These are phyloP conservation scores for Colletotrichum sublineola DNA, from an alignment of 2,329 filamentous ascomycete species.

Conservation along the genomic window DNA sequence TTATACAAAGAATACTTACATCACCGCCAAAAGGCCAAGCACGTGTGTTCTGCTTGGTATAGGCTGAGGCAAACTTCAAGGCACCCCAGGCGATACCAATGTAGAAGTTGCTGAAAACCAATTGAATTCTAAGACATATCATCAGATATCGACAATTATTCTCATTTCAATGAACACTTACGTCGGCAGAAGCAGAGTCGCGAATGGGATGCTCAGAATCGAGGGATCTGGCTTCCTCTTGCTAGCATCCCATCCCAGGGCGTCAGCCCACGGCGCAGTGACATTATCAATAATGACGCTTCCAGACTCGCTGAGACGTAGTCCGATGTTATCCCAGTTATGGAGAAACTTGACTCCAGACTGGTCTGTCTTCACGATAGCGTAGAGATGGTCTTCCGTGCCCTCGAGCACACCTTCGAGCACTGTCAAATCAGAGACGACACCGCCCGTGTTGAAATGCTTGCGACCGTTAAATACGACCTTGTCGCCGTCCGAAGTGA, in stretches of 20 bases:
- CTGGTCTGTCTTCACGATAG: slow-evolving; percentile 70
- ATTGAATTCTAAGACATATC: slow-evolving; percentile 62
- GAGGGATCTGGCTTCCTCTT: slow-evolving; percentile 64
- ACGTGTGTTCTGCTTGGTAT: slow-evolving; percentile 69
- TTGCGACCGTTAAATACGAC: slow-evolving; percentile 74
- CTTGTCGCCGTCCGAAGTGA: slow-evolving; percentile 65
- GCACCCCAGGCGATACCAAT: slow-evolving; percentile 73
- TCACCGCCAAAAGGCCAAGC: slow-evolving; percentile 76
- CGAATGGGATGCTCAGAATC: slow-evolving; percentile 66
- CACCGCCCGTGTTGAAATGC: slow-evolving; percentile 76
- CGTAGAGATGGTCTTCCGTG: slow-evolving; percentile 73
- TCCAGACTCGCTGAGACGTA: slow-evolving; percentile 74
- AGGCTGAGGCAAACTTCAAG: slow-evolving; percentile 66
- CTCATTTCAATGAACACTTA: slow-evolving; percentile 45
- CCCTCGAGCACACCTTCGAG: slow-evolving; percentile 73
- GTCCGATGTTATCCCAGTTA: slow-evolving; percentile 76
- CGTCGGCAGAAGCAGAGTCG: slow-evolving; percentile 71
- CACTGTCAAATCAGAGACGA: slow-evolving; percentile 75
- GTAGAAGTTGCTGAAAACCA: slow-evolving; percentile 77
- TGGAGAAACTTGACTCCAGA: slow-evolving; percentile 69
- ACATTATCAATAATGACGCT: slow-evolving; percentile 72
- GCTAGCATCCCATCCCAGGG: slow-evolving; percentile 69
- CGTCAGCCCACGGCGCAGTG: slow-evolving; percentile 69
- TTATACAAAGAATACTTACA: slow-evolving; percentile 49
- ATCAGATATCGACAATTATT: neutral